These are phyloP conservation scores for Diutina mesorugosa DNA, from an alignment of 1,139 yeast species.

Conservation along the genomic window DNA sequence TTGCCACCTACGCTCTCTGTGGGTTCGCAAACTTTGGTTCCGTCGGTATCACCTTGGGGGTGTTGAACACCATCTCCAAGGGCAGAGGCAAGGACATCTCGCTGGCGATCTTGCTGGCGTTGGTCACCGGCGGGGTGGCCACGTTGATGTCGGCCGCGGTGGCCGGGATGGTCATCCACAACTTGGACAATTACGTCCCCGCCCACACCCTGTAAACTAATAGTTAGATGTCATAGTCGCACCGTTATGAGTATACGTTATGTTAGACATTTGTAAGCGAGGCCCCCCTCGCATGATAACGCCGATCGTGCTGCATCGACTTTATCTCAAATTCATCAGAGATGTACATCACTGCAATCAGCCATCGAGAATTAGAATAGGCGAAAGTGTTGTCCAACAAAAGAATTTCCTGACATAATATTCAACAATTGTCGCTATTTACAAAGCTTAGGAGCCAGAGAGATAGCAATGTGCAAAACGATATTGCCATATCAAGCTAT, in stretches of 20 bases:
- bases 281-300: not conserved
- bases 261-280: too few species aligned
- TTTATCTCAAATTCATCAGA: too few species aligned
- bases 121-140: constrained; percentile 41
- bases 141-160: constrained; percentile 51
- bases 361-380: too few species aligned
- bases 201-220: not conserved
- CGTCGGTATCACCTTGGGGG: constrained; percentile 53
- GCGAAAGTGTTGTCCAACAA: too few species aligned
- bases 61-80: constrained; percentile 46
- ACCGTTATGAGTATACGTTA: not conserved
- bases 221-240: too few species aligned
- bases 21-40: constrained; percentile 58
- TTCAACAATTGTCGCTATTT: too few species aligned
- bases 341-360: too few species aligned
- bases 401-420: too few species aligned
- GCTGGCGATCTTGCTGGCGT: constrained; percentile 33
- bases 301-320: not conserved
- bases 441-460: too few species aligned
- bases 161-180: constrained; percentile 57
- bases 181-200: constrained; percentile 7
- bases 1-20: constrained; percentile 55
- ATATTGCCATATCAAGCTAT: too few species aligned
- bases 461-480: too few species aligned
- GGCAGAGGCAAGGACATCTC: constrained; percentile 38